Percentiles rank a stretch among this genome's conserved stretches.
Conservation (phyloP, 768 basidiomycete genomes). For the Kwoniella shandongensis region DNA sequence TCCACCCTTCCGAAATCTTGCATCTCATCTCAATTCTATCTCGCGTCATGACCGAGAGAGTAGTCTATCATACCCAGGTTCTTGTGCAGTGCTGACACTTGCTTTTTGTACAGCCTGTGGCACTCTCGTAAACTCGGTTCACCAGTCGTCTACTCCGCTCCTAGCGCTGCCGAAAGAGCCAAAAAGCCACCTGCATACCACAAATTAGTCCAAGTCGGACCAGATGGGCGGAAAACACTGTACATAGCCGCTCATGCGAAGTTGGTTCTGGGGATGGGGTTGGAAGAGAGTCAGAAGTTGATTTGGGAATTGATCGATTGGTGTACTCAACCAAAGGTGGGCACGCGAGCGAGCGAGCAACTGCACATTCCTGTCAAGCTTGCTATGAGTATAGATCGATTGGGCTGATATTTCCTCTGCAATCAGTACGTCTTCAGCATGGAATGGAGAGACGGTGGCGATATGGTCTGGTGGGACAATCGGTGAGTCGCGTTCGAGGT, state of each 20-base stretch:
- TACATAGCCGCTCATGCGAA: background rate
- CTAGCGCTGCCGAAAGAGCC: background rate
- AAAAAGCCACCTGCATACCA: background rate
- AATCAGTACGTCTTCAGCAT: slow-evolving; percentile 1
- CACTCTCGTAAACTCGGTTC: slow-evolving; percentile 4
- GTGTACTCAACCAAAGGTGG: background rate
- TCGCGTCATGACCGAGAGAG: too few species aligned
- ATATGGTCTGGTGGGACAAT: slow-evolving; percentile 5
- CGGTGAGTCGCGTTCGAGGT: background rate
- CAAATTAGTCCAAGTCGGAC: background rate
- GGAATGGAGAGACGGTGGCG: background rate
- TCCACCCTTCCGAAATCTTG: background rate
- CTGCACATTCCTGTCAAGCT: too few species aligned
- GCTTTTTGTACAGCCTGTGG: background rate
- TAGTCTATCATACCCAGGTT: too few species aligned
- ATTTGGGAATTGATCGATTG: slow-evolving; percentile 5
- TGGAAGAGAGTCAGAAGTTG: slow-evolving; percentile 3
- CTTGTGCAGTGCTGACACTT: too few species aligned
- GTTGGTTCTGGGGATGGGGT: background rate
- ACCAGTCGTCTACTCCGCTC: background rate
- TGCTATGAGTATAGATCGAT: too few species aligned
- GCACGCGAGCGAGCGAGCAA: too few species aligned
- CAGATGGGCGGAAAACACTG: background rate
- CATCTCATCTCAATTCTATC: background rate
- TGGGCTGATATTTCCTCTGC: too few species aligned